phyloP scores from a whole-genome alignment of 2,329 filamentous ascomycete genomes.

The Emmonsiellopsis sp. region DNA sequence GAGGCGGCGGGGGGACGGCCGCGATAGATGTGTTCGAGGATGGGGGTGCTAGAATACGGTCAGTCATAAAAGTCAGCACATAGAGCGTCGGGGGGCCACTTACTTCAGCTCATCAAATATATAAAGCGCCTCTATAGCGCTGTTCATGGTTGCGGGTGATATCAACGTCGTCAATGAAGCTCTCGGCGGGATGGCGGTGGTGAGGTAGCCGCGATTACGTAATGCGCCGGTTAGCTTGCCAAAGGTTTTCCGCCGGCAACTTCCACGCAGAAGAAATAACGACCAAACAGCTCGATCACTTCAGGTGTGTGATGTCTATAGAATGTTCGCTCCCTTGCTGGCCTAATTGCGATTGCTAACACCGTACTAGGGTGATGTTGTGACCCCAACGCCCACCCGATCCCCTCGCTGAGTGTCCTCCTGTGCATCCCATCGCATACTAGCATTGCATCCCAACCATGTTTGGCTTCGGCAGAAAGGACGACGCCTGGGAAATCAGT shows the following conservation, averaged over 20 bases:
- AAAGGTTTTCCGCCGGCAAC: no score
- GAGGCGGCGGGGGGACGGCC: constrained; percentile 68
- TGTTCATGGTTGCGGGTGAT: constrained; percentile 54
- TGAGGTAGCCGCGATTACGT: neutral
- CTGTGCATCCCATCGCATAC: neutral
- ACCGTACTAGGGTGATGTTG: neutral
- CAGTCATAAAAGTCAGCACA: constrained; percentile 12
- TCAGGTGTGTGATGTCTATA: neutral
- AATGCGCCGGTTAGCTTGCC: neutral
- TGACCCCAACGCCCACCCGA: neutral
- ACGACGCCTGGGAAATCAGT: constrained; percentile 43
- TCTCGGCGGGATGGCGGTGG: neutral
- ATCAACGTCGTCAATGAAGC: neutral
- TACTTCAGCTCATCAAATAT: constrained; percentile 96
- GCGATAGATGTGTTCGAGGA: constrained; percentile 84
- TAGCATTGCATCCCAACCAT: neutral
- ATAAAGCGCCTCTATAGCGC: constrained; percentile 89
- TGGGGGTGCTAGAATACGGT: constrained; percentile 55
- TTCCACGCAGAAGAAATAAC: no score
- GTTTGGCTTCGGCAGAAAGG: constrained; percentile 22
- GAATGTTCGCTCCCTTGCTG: neutral
- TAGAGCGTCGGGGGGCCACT: constrained; percentile 17
- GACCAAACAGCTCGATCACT: no score
- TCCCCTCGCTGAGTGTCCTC: neutral
- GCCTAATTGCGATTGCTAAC: neutral